Percentiles rank a stretch among this genome's conserved stretches.
Evolutionary conservation across 2,329 filamentous ascomycete species (phyloP).

Genomic region (Emericellopsis cladophorae): DNA sequence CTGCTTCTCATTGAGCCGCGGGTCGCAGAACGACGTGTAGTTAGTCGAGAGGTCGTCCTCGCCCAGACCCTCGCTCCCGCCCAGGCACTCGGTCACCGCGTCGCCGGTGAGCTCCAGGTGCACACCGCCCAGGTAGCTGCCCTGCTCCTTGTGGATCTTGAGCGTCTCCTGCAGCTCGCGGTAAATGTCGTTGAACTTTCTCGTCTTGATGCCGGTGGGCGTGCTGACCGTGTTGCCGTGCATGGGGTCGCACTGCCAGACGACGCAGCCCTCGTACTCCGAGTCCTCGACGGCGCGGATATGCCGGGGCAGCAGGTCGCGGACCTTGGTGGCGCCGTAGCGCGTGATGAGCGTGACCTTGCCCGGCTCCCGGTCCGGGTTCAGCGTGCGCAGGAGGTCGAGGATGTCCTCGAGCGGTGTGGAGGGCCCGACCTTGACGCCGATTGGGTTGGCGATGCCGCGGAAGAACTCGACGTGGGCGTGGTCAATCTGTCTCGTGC

Average conservation of each 20-base stretch:
- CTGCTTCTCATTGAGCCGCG: conserved; percentile 93
- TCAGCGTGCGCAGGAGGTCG: conserved; percentile 69
- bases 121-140: conserved; percentile 82
- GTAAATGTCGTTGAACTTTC: conserved; percentile 83
- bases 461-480: conserved; percentile 97
- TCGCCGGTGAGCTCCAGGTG: conserved; percentile 94
- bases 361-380: conserved; percentile 69
- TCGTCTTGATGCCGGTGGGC: conserved; percentile 73
- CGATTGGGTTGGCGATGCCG: conserved; percentile 89
- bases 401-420: conserved; percentile 69
- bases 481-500: conserved; percentile 84
- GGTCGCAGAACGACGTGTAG: conserved; percentile 95
- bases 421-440: conserved; percentile 87
- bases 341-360: conserved; percentile 95
- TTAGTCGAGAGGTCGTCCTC: conserved; percentile 83
- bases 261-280: conserved; percentile 53
- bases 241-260: conserved; percentile 99
- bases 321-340: conserved; percentile 73
- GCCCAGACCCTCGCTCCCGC: conserved; percentile 73
- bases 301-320: conserved; percentile 64
- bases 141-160: conserved; percentile 69
- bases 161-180: conserved; percentile 75
- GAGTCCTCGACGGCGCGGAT: conserved; percentile 80
- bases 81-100: conserved; percentile 89
- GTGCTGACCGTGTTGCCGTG: conserved; percentile 71